phyloP scores from a whole-genome alignment of 1,284 basidiomycete genomes.

The Hemileia vastatrix region DNA sequence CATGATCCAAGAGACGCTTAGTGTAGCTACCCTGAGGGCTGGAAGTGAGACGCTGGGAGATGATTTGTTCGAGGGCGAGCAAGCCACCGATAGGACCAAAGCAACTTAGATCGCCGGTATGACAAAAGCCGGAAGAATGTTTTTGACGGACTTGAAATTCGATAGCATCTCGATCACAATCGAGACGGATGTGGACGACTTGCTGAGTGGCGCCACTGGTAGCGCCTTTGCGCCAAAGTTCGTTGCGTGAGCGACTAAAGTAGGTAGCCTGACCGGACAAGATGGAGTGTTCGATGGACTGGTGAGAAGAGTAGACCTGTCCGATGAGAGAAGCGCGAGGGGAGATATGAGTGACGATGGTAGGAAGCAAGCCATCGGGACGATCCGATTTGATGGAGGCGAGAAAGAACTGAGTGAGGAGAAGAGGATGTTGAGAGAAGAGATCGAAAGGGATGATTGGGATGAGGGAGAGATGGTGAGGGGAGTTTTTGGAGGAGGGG shows the following conservation, averaged over 20 bases:
- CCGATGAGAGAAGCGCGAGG: constrained; percentile 63
- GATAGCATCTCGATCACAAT: constrained; percentile 88
- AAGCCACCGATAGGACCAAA: constrained; percentile 69
- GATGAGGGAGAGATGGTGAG: constrained; percentile 36
- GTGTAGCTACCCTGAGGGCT: constrained; percentile 92
- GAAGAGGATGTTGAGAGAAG: constrained; percentile 55
- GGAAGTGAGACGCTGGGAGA: constrained; percentile 60
- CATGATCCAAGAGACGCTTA: constrained; percentile 71
- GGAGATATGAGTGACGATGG: constrained; percentile 63
- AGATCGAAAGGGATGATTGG: too few species aligned
- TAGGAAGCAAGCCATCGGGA: constrained; percentile 83
- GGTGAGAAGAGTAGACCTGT: constrained; percentile 89
- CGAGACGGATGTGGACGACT: constrained; percentile 68
- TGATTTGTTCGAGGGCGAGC: constrained; percentile 68
- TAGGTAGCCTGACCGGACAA: constrained; percentile 83
- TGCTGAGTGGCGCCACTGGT: constrained; percentile 89
- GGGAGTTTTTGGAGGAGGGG: too few species aligned
- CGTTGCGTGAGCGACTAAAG: constrained; percentile 81
- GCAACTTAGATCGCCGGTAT: constrained; percentile 73
- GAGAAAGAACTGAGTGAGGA: constrained; percentile 75
- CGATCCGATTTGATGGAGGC: constrained; percentile 75
- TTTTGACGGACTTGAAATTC: constrained; percentile 87
- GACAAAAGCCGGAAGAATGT: constrained; percentile 71
- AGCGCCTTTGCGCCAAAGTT: constrained; percentile 94
- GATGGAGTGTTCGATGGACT: constrained; percentile 80